A percentile compares a stretch with the other conserved stretches of the same genome.
These are phyloP conservation scores for Seiridium unicorne DNA, from an alignment of 2,329 filamentous ascomycete genomes.

Conservation along the genomic window DNA sequence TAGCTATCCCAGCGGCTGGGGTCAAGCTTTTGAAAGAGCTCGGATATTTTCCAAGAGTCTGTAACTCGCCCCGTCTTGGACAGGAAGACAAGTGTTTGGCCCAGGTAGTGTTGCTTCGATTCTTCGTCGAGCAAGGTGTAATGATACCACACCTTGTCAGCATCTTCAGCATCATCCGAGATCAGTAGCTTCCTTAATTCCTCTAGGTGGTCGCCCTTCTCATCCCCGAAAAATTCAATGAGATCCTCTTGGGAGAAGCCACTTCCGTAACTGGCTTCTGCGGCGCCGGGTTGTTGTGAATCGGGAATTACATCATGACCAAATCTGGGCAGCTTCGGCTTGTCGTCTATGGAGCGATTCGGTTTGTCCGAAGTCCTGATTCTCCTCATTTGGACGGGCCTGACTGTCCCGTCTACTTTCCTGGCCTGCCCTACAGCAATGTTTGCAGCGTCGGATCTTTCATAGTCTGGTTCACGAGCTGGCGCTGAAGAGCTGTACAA, in stretches of 20 bases:
- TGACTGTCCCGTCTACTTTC: not conserved
- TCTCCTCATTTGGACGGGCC: too few relatives aligned
- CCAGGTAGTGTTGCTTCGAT: slow-evolving; percentile 24
- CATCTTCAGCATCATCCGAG: slow-evolving; percentile 14
- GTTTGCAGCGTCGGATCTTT: not conserved
- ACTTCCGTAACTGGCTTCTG: not conserved
- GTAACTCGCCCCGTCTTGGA: slow-evolving; percentile 38
- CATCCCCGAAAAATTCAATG: not conserved
- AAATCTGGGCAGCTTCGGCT: too few relatives aligned
- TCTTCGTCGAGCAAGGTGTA: slow-evolving; percentile 36
- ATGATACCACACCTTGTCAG: slow-evolving; percentile 41
- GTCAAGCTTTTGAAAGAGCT: slow-evolving; percentile 40
- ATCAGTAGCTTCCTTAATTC: slow-evolving; percentile 18
- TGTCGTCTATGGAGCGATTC: too few relatives aligned
- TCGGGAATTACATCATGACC: too few relatives aligned
- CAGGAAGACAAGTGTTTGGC: slow-evolving; percentile 39
- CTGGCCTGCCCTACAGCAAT: not conserved
- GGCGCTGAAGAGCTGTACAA: slow-evolving; percentile 23
- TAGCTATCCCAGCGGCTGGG: slow-evolving; percentile 37
- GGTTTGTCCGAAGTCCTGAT: too few relatives aligned
- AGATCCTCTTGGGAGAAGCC: not conserved
- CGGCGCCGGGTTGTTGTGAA: not conserved
- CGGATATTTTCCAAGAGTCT: slow-evolving; percentile 43
- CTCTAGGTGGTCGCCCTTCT: slow-evolving; percentile 8
- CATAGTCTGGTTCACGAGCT: not conserved